Evolutionary conservation across 2,329 filamentous ascomycete genomes (phyloP).

Genomic region (Pestalotiopsis sp.): DNA sequence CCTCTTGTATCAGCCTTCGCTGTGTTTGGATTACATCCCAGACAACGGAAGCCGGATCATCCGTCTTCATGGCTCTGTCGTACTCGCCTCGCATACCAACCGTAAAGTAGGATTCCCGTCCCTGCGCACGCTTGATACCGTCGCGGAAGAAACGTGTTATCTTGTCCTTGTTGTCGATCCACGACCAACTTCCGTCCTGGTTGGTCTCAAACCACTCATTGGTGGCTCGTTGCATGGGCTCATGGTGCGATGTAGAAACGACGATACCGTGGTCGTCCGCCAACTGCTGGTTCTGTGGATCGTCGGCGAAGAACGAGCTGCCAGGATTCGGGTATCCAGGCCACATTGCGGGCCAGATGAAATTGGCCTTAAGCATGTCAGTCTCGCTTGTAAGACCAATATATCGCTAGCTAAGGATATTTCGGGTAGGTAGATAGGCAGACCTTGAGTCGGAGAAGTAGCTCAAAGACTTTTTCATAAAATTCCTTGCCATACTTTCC

Average conservation of each 20-base stretch:
- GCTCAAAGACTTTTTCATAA: slow-evolving; percentile 64
- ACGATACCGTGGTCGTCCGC: slow-evolving; percentile 67
- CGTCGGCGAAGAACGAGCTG: slow-evolving; percentile 64
- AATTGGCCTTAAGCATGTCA: slow-evolving; percentile 51
- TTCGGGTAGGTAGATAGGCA: not conserved
- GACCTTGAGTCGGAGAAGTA: slow-evolving; percentile 56
- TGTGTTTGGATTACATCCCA: slow-evolving; percentile 57
- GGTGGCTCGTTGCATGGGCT: slow-evolving; percentile 64
- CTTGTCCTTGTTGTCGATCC: slow-evolving; percentile 56
- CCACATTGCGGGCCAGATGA: slow-evolving; percentile 70
- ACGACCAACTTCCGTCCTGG: slow-evolving; percentile 57
- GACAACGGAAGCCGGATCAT: slow-evolving; percentile 53
- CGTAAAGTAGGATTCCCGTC: slow-evolving; percentile 61
- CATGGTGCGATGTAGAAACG: slow-evolving; percentile 65
- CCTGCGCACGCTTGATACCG: slow-evolving; percentile 55
- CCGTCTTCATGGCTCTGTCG: slow-evolving; percentile 52
- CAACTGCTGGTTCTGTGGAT: slow-evolving; percentile 56
- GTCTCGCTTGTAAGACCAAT: not conserved
- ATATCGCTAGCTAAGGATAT: not conserved
- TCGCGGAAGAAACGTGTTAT: slow-evolving; percentile 59
- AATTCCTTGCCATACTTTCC: slow-evolving; percentile 57
- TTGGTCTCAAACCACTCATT: slow-evolving; percentile 43
- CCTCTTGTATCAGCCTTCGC: slow-evolving; percentile 51
- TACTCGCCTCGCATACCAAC: slow-evolving; percentile 59
- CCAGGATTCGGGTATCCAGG: slow-evolving; percentile 48